Base-by-base conservation (phyloP, 1,139 yeast species). In the Wickerhamomyces sp. region DNA sequence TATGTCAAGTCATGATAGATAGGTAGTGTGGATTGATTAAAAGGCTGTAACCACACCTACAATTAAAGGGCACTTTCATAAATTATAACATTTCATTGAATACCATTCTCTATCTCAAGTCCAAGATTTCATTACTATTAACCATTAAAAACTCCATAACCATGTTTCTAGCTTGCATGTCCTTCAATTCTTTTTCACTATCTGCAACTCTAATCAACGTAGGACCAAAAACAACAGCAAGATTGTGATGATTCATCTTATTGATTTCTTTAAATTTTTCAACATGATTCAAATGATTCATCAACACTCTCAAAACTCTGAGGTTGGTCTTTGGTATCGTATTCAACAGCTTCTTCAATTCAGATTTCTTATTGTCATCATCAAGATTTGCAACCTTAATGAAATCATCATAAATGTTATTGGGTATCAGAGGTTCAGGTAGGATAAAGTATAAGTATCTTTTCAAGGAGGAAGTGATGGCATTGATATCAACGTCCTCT, bases 141-240 rank as follows among this genome's bases (percentile, higher is more conserved):
- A 72, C 76, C 46, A 90, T 73, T 52, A 92, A 64, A 51, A 84
- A 72, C 58, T 88, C 96, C 4, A 95, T 83, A 28, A 83, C 78
- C 37, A 78, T 84, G 52, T 88, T 89, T 57, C 95, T 75, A 43
- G 78, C 74, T 19, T 83, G 85, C 88, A 89, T 89, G 58, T 92
- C 98, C 39, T 71, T 57, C 63, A 92, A 79, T 60, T 94, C 98
- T 45, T 84, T 76, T 48, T 85, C 89, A 5, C 96, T 95, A 20
- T 80, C 74, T 45, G 72, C 68, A 51, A 89, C 96, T 44, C 97
- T 70, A 0, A 89, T 85, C 38, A 92, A 67, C 4, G 97, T 89
- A 2, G 99, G 98, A 0, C 97, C 96, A 70, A 92, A 92, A 15
- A 92, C 96, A 37, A 94, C 92, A 1, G 96, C 84, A 42, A 94